Evolutionary conservation across 2,329 filamentous ascomycete genomes (phyloP), one percentile per base, ranked within the genome.

Genomic region (Paecilomyces sp.): DNA sequence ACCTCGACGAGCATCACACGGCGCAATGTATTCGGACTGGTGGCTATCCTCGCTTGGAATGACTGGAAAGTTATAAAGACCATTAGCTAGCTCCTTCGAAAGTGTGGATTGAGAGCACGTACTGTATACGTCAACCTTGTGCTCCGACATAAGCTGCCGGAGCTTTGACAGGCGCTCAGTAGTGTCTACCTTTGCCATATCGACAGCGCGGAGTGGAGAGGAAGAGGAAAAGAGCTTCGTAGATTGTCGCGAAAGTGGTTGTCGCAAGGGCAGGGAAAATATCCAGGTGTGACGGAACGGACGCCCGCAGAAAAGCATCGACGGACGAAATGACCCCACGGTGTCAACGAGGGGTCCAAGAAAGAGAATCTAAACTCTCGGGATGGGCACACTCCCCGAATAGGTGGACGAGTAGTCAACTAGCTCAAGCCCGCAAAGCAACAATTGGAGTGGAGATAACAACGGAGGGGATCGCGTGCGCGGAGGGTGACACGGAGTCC

Each of bases 11-110:
- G 85, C 92, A 79, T 99, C 94, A 73, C 91, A 96, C n/a, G 88
- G 87, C 56, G 94, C 94, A 74, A 97, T 97, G 76, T 99, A 99
- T 79, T 99, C 94, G 66, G 93, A 97, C 67, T 93, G 91, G 74
- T 99, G 94, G 72, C 91, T 93, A 74, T 99, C 94, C 83, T 97
- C 94, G 34, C 93, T 97, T 0, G 94, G 94, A 6, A 97, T 85
- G 71, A 99, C 93, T 97, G 62, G 58, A 58, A 66, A 66, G 63
- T 53, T 30, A 65, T 70, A 67, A 22, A 82, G 77, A 68, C 64
- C 65, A 63, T 52, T 47, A 58, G 61, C 59, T 47, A 58, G 61
- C 59, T 58, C n/a, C 52, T 62, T 62, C 11, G 3, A 6, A 55
- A 55, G 25, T 34, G 18, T 54, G 57, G 15, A 53, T 53, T 7